phyloP scores from a whole-genome alignment of 1,284 basidiomycete genomes.

The Takashimella koratensis region DNA sequence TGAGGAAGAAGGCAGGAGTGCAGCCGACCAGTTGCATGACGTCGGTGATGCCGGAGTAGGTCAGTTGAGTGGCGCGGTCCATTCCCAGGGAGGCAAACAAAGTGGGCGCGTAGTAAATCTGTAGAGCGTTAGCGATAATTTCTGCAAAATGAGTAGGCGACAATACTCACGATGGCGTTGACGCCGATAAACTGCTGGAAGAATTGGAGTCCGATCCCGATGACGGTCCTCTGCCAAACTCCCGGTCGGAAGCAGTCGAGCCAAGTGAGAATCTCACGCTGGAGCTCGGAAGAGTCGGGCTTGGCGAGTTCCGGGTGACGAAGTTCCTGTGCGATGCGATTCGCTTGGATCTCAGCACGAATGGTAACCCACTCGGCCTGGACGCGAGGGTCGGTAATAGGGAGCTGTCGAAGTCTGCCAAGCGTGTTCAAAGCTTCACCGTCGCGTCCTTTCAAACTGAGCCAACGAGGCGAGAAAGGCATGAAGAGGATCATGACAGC shows the following conservation, averaged over 20 bases:
- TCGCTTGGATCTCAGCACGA: slow-evolving; percentile 24
- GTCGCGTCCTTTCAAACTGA: slow-evolving; percentile 23
- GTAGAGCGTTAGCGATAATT: not conserved
- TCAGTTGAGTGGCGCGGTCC: slow-evolving; percentile 37
- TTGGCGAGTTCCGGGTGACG: not conserved
- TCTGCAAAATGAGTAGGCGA: slow-evolving; percentile 7
- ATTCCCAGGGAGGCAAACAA: slow-evolving; percentile 36
- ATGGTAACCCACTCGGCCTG: slow-evolving; percentile 30
- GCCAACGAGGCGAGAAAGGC: slow-evolving; percentile 31
- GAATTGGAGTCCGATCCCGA: slow-evolving; percentile 10
- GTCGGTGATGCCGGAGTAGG: slow-evolving; percentile 39
- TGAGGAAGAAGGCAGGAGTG: slow-evolving; percentile 35
- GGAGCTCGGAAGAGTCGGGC: slow-evolving; percentile 5
- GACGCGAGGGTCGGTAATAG: slow-evolving; percentile 18
- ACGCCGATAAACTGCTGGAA: slow-evolving; percentile 20
- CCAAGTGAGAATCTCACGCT: slow-evolving; percentile 10
- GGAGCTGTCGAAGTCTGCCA: slow-evolving; percentile 22
- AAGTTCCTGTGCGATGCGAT: not conserved
- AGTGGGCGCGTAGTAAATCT: slow-evolving; percentile 13
- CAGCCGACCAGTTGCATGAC: slow-evolving; percentile 39
- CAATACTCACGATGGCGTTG: slow-evolving; percentile 6
- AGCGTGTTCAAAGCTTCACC: slow-evolving; percentile 24
- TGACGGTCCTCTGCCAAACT: slow-evolving; percentile 2
- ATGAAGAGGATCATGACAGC: slow-evolving; percentile 19
- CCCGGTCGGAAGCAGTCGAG: slow-evolving; percentile 14